These are phyloP conservation scores for Beauveria sp. DNA, from an alignment of 2,329 filamentous ascomycete genomes.

Conservation along the genomic window DNA sequence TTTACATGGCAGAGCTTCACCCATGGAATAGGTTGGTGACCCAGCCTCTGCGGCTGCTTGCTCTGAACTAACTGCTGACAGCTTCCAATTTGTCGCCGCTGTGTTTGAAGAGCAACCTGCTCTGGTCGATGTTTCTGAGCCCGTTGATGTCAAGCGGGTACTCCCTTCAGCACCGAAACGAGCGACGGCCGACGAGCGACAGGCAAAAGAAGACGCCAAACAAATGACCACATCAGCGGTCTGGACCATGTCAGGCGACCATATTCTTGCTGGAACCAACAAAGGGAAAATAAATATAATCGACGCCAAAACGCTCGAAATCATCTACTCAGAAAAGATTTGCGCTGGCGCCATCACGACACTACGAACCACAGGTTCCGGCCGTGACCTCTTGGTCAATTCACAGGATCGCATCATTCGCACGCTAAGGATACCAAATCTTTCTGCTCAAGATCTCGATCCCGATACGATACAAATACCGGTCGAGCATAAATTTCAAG, in stretches of 20 bases:
- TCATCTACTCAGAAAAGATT: slow-evolving; percentile 84
- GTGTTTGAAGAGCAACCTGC: slow-evolving; percentile 90
- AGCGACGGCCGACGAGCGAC: slow-evolving; percentile 69
- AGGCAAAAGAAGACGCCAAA: slow-evolving; percentile 84
- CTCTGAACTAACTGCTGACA: slow-evolving; percentile 30
- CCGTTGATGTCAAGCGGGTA: slow-evolving; percentile 64
- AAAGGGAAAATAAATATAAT: slow-evolving; percentile 97
- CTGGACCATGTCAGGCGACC: slow-evolving; percentile 76
- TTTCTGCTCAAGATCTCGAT: slow-evolving; percentile 60
- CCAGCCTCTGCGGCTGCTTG: not conserved
- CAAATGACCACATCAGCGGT: slow-evolving; percentile 90
- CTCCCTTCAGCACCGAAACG: slow-evolving; percentile 79
- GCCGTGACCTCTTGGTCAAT: slow-evolving; percentile 83
- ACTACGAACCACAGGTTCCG: slow-evolving; percentile 72
- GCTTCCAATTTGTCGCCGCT: slow-evolving; percentile 79
- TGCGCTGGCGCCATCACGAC: slow-evolving; percentile 84
- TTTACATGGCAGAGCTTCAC: slow-evolving; percentile 94
- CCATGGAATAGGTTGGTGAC: slow-evolving; percentile 69
- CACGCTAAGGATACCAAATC: slow-evolving; percentile 81
- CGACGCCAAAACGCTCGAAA: slow-evolving; percentile 68
- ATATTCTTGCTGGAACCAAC: slow-evolving; percentile 87
- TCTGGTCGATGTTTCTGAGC: slow-evolving; percentile 70
- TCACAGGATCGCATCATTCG: slow-evolving; percentile 91
- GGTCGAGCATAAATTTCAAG: slow-evolving; percentile 96
- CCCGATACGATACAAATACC: slow-evolving; percentile 81